A percentile compares a stretch with the other conserved stretches of the same genome.
These are phyloP conservation scores for Phytophthora pluvialis DNA, from an alignment of 352 stramenopile genomes.

Conservation along the genomic window DNA sequence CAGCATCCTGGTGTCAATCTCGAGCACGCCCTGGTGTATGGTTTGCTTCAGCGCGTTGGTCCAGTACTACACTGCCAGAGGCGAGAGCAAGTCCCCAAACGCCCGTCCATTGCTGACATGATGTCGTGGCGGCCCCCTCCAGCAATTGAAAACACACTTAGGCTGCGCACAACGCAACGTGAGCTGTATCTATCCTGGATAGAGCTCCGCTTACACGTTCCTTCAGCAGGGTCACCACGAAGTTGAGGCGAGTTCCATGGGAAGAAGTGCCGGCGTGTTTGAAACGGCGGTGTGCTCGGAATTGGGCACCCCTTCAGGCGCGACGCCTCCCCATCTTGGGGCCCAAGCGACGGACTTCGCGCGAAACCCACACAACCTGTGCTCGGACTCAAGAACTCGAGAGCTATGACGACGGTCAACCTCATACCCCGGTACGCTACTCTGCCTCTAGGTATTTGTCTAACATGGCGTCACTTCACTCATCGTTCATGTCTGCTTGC, in stretches of 20 bases:
- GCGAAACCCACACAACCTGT: constrained; percentile 4
- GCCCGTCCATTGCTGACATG: too few relatives aligned
- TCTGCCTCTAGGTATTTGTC: background rate
- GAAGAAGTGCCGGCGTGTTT: too few relatives aligned
- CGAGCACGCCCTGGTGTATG: too few relatives aligned
- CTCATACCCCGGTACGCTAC: constrained; percentile 42
- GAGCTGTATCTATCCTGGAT: too few relatives aligned
- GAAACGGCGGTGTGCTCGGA: background rate
- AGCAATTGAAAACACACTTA: too few relatives aligned
- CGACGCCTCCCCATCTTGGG: background rate
- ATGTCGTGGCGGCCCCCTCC: too few relatives aligned
- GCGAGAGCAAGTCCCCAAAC: too few relatives aligned
- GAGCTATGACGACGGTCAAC: constrained; percentile 49
- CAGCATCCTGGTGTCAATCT: background rate
- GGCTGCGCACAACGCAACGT: too few relatives aligned
- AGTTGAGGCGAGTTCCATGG: too few relatives aligned
- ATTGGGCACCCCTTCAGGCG: constrained; percentile 8
- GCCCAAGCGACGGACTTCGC: background rate
- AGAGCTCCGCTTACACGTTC: too few relatives aligned
- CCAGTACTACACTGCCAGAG: too few relatives aligned
- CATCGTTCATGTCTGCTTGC: constrained; percentile 4
- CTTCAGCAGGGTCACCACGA: too few relatives aligned
- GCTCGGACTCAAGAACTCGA: background rate
- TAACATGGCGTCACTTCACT: background rate
- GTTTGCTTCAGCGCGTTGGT: background rate